Percentiles rank a stretch among this genome's conserved stretches.
Evolutionary conservation across 805 yeast genomes (phyloP).

Genomic region (Candida oleophila): DNA sequence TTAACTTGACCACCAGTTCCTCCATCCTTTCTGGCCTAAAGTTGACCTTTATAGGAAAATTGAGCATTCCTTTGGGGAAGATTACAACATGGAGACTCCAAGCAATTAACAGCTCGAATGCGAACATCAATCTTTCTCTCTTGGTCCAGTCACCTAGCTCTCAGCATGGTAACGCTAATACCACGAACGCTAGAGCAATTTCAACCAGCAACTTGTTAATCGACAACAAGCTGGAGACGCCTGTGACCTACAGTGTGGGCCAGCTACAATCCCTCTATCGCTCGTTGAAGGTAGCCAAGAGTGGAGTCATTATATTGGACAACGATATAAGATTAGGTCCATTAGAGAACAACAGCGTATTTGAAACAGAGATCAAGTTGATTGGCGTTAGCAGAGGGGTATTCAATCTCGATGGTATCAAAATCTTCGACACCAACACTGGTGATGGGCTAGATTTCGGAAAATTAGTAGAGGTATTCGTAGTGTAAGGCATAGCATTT

Average conservation of each 20-base stretch:
- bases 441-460: slow-evolving; percentile 76
- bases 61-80: slow-evolving; percentile 59
- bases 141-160: slow-evolving; percentile 27
- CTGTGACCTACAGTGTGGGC: slow-evolving; percentile 16
- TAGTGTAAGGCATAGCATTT: slow-evolving; percentile 38
- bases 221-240: background rate
- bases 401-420: slow-evolving; percentile 62
- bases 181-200: background rate
- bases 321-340: slow-evolving; percentile 67
- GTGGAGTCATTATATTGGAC: slow-evolving; percentile 61
- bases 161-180: background rate
- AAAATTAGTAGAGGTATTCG: slow-evolving; percentile 65
- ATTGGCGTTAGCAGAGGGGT: slow-evolving; percentile 67
- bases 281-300: slow-evolving; percentile 36
- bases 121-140: slow-evolving; percentile 52
- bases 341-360: slow-evolving; percentile 59
- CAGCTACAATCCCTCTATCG: slow-evolving; percentile 34
- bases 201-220: background rate
- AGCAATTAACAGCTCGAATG: slow-evolving; percentile 59
- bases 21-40: slow-evolving; percentile 32
- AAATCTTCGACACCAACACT: slow-evolving; percentile 56
- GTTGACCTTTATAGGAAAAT: slow-evolving; percentile 62
- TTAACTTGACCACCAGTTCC: slow-evolving; percentile 30
- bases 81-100: slow-evolving; percentile 63
- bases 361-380: slow-evolving; percentile 59